Conservation (phyloP, 2,329 filamentous ascomycete genomes). For the Chrysosporium queenslandicum region DNA sequence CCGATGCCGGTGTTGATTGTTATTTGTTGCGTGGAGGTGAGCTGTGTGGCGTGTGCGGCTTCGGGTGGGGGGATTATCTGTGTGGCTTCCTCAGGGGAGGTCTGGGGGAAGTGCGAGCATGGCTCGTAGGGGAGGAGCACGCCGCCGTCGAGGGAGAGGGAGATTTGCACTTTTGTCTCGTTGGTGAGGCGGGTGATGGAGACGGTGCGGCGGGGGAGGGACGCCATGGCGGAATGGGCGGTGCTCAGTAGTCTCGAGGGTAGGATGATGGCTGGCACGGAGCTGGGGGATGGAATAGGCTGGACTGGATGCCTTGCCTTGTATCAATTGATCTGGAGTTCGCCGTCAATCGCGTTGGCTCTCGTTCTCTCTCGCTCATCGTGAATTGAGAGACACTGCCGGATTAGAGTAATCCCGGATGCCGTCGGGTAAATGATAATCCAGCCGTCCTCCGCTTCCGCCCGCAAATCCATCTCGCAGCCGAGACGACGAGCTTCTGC, state of each 20-base stretch:
- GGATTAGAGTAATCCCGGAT: neutral
- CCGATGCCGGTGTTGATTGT: conserved; percentile 87
- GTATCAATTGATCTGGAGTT: too few species aligned
- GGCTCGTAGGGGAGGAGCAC: conserved; percentile 37
- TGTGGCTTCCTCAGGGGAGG: conserved; percentile 43
- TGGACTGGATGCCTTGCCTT: too few species aligned
- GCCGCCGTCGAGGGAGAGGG: conserved; percentile 88
- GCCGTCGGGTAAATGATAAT: neutral
- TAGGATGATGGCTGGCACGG: too few species aligned
- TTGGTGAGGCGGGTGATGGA: conserved; percentile 84
- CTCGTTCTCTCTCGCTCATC: too few species aligned
- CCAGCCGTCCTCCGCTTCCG: neutral
- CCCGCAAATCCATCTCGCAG: too few species aligned
- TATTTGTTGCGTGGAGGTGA: conserved; percentile 75
- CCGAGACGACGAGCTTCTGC: neutral
- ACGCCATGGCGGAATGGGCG: neutral
- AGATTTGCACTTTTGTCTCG: conserved; percentile 92
- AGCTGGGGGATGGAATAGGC: too few species aligned
- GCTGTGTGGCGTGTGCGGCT: conserved; percentile 69
- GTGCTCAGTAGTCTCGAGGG: too few species aligned
- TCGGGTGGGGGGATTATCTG: conserved; percentile 36
- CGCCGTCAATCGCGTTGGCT: too few species aligned
- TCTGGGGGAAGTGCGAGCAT: conserved; percentile 49
- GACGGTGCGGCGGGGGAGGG: conserved; percentile 56
- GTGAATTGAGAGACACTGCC: too few species aligned